Evolutionary conservation across 179 eudicot genomes (phyloP).

Genomic region (Silene noctiflora): DNA sequence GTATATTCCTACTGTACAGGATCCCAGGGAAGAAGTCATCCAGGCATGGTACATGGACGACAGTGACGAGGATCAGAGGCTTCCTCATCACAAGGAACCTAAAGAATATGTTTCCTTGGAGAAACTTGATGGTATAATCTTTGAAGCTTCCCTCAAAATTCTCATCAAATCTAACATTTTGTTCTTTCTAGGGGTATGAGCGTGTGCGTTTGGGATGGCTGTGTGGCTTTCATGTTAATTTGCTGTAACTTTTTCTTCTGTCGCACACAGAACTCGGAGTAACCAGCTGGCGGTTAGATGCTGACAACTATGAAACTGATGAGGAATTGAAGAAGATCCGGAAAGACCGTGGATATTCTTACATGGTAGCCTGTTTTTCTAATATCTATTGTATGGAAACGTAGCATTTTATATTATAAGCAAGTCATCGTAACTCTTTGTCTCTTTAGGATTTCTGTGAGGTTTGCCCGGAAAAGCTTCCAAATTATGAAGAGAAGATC

Average conservation of each 20-base stretch:
- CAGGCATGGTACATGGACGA: constrained; percentile 99
- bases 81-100: constrained; percentile 89
- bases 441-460: constrained; percentile 64
- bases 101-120: constrained; percentile 77
- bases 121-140: constrained; percentile 55
- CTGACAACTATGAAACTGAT: constrained; percentile 90
- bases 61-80: constrained; percentile 83
- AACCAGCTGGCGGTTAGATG: constrained; percentile 86
- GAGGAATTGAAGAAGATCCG: constrained; percentile 85
- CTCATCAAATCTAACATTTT: not conserved
- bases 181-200: not conserved
- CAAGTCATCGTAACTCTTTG: not conserved
- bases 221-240: not conserved
- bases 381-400: not conserved
- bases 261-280: constrained; percentile 78
- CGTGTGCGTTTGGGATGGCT: not conserved
- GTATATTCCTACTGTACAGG: constrained; percentile 26
- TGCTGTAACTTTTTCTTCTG: constrained; percentile 6
- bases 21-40: constrained; percentile 44
- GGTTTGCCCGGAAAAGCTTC: constrained; percentile 93
- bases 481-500: constrained; percentile 85
- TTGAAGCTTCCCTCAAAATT: not conserved
- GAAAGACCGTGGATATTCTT: constrained; percentile 83
- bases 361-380: constrained; percentile 44
- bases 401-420: not conserved